Base-by-base conservation (phyloP, 208 protist genomes). In the Crithidia fasciculata region DNA sequence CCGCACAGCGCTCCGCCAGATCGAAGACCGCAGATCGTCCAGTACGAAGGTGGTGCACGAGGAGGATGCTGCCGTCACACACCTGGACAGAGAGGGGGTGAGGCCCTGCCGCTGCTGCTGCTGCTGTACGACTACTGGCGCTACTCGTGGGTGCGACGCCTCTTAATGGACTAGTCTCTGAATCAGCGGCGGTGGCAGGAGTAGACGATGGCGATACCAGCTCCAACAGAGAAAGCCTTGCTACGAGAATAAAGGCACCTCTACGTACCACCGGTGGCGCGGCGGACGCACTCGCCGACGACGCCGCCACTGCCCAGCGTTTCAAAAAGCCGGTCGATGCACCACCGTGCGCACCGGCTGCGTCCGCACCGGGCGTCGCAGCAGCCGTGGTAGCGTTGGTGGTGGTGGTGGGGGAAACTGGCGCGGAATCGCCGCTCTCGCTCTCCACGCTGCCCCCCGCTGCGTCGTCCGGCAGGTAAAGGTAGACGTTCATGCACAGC, bases 21-120 rank as follows among this genome's bases (percentile, higher is more conserved):
- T 92, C 87, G 74, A 84, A 92, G 15, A 71, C 76, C 40, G 67
- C 74, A 41, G 84, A 76, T 37, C 75, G 16, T 8, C 59, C 71
- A 4, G 67, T 74, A 7, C 45, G 36, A 0, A 63, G 49, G n/a
- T 43, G 47, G 71, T 90, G 85, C n/a, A 92, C 9, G 36, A 92
- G 19, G 41, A 92, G 39, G 60, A 90, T 52, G 47, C 88, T 83
- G 65, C 87, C 28, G 28, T 28, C 80, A 8, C 83, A 43, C 10
- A 90, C 81, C 43, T 92, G 87, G 44, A 92, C 61, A 3, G 58
- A 73, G 52, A 92, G 49, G 12, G 49, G 44, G 10, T 28, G n/a
- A 4, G 37, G 28, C 40, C 18, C 28, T 52, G 57, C 13, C 9
- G 74, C 18, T 60, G 67, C 16, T 57, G 57, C 50, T 41, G 49